A percentile compares a stretch with the other conserved stretches of the same genome.
phyloP scores from a whole-genome alignment of 495 filamentous ascomycete species.

The Saxophila tyrrhenica region DNA sequence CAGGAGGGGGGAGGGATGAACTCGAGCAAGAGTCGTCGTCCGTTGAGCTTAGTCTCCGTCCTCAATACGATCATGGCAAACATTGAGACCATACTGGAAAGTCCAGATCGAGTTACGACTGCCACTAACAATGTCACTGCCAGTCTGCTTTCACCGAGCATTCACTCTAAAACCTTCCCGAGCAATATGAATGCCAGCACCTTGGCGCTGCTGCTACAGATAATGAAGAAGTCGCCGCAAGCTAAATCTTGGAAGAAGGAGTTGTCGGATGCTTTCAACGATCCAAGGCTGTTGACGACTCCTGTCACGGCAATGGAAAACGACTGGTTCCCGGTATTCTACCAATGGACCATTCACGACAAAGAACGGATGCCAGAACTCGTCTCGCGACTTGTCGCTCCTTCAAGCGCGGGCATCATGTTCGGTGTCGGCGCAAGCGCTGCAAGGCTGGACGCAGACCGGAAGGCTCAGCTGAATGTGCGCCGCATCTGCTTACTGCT shows the following conservation, averaged over 20 bases:
- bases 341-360: slow-evolving; percentile 70
- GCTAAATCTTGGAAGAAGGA: slow-evolving; percentile 93
- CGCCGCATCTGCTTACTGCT: slow-evolving; percentile 68
- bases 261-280: slow-evolving; percentile 81
- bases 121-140: slow-evolving; percentile 71
- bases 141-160: slow-evolving; percentile 68
- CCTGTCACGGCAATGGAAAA: slow-evolving; percentile 48
- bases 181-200: slow-evolving; percentile 65
- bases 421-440: slow-evolving; percentile 95
- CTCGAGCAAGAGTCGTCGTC: background rate
- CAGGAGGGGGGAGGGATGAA: background rate
- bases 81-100: slow-evolving; percentile 73
- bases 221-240: slow-evolving; percentile 62
- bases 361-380: slow-evolving; percentile 82
- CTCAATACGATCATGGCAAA: slow-evolving; percentile 27
- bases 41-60: background rate
- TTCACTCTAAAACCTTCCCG: slow-evolving; percentile 79
- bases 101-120: slow-evolving; percentile 68
- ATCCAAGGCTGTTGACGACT: slow-evolving; percentile 71
- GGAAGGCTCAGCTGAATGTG: slow-evolving; percentile 83
- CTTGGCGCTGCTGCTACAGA: slow-evolving; percentile 62
- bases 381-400: slow-evolving; percentile 63
- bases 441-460: slow-evolving; percentile 86
- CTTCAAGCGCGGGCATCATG: slow-evolving; percentile 91
- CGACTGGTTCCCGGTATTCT: slow-evolving; percentile 72